phyloP scores from a whole-genome alignment of 78 protist species.

The Monosiga brevicollis region DNA sequence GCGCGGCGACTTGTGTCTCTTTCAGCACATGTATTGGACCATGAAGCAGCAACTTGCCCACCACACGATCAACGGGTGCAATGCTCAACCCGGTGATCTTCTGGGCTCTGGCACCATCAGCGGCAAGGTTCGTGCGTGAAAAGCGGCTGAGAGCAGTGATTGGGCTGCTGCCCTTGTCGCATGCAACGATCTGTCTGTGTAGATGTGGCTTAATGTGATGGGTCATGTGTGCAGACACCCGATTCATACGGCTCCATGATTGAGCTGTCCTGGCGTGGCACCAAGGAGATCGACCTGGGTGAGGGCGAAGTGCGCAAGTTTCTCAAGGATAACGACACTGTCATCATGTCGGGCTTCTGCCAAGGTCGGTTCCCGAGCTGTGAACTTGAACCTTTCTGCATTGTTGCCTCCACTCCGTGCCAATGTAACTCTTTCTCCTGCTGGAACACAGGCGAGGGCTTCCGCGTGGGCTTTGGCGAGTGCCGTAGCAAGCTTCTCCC shows the following conservation, averaged over 20 bases:
- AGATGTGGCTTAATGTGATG: too few relatives aligned
- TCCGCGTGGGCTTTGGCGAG: constrained; percentile 77
- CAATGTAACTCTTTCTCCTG: too few relatives aligned
- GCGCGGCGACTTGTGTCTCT: too few relatives aligned
- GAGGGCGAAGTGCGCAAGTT: constrained; percentile 50
- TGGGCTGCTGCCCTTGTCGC: background rate
- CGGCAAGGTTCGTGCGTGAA: constrained; percentile 48
- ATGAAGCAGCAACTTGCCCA: constrained; percentile 82
- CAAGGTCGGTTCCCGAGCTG: constrained; percentile 3
- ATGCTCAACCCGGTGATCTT: constrained; percentile 77
- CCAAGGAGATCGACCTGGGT: constrained; percentile 31
- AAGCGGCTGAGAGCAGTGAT: too few relatives aligned
- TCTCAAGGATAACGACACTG: constrained; percentile 71
- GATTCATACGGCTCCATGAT: constrained; percentile 70
- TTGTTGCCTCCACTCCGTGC: constrained; percentile 1
- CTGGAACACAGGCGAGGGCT: constrained; percentile 75
- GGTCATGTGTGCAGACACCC: constrained; percentile 21
- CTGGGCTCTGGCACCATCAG: constrained; percentile 84
- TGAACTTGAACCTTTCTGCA: background rate
- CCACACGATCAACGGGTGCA: constrained; percentile 80
- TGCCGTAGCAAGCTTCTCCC: constrained; percentile 18
- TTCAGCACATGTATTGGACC: constrained; percentile 77
- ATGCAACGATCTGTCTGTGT: too few relatives aligned
- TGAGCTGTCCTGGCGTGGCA: constrained; percentile 78
- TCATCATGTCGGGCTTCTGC: constrained; percentile 28